Base-by-base conservation (phyloP, 805 yeast genomes). In the Blastobotrys attinorum region DNA sequence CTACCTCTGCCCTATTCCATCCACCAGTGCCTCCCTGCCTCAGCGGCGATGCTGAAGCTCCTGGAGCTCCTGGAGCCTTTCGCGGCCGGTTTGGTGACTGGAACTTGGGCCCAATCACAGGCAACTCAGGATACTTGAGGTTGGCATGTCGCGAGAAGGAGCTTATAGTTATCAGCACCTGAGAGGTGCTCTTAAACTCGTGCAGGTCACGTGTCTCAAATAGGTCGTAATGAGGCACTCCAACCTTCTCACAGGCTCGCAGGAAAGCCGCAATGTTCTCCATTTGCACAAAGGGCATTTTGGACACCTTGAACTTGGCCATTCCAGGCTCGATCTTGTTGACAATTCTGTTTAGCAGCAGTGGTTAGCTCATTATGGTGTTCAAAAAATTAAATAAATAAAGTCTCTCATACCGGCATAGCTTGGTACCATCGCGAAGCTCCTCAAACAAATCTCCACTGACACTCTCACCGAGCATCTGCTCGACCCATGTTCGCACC, bases 191-290 rank as follows among this genome's bases (percentile, higher is more conserved):
- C 51, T 76, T 72, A 22, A 65, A 62, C 57, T 86, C 95, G 51
- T 67, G 86, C 45, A 86, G 66, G 59, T 86, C 95, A 4, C 72
- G 65, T 0, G 95, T 86, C 52, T 82, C 88, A 59, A 86, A 86
- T 39, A 83, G 63, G 58, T 86, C 95, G 57, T 83, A 88, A 51
- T 83, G 82, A 4, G 88, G 85, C 2, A 86, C 79, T 2, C 90
- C 90, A 42, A 78, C 67, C 3, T 58, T 42, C 49, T 79, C 75
- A 40, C 87, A 78, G 43, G 80, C 76, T 4, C 69, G 63, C 31
- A 86, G 64, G 55, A 86, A 86, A 50, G 76, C 75, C 40, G 86
- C 77, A 27, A 86, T 84, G 55, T 85, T 85, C 56, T 86, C 95
- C 96, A 86, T 86, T 62, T 45, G 52, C 13, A 79, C 74, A 59